These are phyloP conservation scores for Tagetes erecta DNA, from an alignment of 129 eudicot species.

Conservation along the genomic window DNA sequence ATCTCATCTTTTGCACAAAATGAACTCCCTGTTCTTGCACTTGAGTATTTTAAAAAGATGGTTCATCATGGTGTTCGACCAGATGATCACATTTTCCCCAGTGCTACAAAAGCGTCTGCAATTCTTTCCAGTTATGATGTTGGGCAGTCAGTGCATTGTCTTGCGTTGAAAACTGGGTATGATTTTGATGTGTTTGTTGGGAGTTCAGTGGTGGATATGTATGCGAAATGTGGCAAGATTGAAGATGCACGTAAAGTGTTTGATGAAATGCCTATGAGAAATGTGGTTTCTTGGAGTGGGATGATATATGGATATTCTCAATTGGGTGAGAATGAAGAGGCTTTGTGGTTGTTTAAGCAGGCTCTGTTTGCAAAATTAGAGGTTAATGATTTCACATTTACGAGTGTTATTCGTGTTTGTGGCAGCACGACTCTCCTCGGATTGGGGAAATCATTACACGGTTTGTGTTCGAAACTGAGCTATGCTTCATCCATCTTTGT, in stretches of 20 bases:
- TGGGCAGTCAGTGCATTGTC: conserved; percentile 60
- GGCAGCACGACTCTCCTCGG: conserved; percentile 68
- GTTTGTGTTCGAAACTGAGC: conserved; percentile 62
- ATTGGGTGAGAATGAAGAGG: conserved; percentile 73
- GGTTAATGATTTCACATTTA: conserved; percentile 84
- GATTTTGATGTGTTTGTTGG: conserved; percentile 69
- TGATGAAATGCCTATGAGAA: conserved; percentile 79
- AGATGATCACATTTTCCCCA: conserved; percentile 71
- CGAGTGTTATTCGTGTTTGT: conserved; percentile 79
- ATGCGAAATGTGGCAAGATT: conserved; percentile 71
- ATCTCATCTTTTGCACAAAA: conserved; percentile 74
- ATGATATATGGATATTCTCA: conserved; percentile 88
- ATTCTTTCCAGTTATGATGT: conserved; percentile 35
- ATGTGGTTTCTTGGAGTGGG: conserved; percentile 95
- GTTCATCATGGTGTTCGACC: conserved; percentile 40
- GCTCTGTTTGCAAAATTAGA: conserved; percentile 56
- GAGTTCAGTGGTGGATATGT: conserved; percentile 89
- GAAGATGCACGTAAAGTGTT: conserved; percentile 76
- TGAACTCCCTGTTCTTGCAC: conserved; percentile 61
- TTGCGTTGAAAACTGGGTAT: conserved; percentile 62
- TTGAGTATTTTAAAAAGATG: conserved; percentile 57
- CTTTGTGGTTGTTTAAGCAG: conserved; percentile 60
- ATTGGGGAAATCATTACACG: conserved; percentile 74
- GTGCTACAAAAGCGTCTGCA: conserved; percentile 67
- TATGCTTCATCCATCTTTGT: conserved; percentile 63